phyloP scores from a whole-genome alignment of 2,329 filamentous ascomycete genomes.

The Fusarium sp. region DNA sequence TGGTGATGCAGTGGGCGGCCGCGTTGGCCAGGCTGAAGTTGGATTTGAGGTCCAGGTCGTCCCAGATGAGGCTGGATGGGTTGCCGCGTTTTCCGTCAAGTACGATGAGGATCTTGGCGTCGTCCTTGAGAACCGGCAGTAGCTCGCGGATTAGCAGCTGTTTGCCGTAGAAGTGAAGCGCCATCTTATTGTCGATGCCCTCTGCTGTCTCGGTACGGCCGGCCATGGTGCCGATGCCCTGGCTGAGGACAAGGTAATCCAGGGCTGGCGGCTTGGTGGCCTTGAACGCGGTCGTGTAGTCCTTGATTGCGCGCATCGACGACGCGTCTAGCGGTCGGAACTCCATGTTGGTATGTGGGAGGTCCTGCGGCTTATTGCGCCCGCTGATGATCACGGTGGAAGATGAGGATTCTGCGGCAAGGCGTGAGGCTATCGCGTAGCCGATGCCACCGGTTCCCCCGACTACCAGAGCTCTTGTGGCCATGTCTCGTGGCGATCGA shows the following conservation, averaged over 20 bases:
- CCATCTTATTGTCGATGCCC: neutral
- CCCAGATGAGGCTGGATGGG: neutral
- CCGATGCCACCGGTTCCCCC: constrained; percentile 51
- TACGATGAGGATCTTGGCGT: neutral
- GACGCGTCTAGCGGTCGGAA: constrained; percentile 48
- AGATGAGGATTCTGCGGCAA: constrained; percentile 41
- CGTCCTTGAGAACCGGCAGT: neutral
- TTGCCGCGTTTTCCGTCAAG: neutral
- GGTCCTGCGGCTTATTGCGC: constrained; percentile 42
- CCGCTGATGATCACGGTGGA: constrained; percentile 48
- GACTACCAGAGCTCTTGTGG: constrained; percentile 45
- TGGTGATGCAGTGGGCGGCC: neutral
- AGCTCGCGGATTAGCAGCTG: neutral
- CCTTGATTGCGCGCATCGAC: constrained; percentile 48
- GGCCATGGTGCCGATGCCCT: neutral
- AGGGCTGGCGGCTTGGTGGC: neutral
- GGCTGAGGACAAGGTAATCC: neutral
- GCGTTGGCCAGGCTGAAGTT: neutral
- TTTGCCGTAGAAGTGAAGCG: neutral
- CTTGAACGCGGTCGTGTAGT: constrained; percentile 35
- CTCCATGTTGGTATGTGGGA: constrained; percentile 48
- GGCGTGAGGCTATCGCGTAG: constrained; percentile 49
- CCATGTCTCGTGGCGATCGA: constrained; percentile 14
- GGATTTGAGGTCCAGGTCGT: neutral
- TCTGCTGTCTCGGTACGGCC: neutral